phyloP scores from a whole-genome alignment of 1,284 basidiomycete species.

The Neotropicomus parvogracilis region DNA sequence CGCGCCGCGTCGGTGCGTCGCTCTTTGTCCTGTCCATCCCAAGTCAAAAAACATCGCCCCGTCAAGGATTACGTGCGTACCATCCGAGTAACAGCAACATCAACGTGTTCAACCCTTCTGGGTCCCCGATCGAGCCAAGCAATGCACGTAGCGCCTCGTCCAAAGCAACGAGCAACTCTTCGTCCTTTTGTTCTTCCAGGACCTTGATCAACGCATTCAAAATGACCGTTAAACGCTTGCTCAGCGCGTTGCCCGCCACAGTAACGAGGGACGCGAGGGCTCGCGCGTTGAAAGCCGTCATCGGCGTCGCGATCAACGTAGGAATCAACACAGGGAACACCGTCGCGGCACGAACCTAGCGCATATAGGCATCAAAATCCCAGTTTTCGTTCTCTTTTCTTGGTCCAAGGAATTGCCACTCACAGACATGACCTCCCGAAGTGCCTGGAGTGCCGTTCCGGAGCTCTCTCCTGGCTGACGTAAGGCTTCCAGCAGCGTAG shows the following conservation, averaged over 20 bases:
- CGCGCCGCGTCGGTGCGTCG: slow-evolving; percentile 65
- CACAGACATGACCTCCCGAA: slow-evolving; percentile 93
- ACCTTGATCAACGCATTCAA: slow-evolving; percentile 74
- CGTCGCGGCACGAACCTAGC: slow-evolving; percentile 80
- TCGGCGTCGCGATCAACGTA: slow-evolving; percentile 85
- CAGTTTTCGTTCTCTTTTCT: too few species aligned
- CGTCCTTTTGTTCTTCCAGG: slow-evolving; percentile 61
- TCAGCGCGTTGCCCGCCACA: slow-evolving; percentile 89
- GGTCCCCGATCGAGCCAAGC: slow-evolving; percentile 74
- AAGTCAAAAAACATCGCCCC: background rate
- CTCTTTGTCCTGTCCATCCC: slow-evolving; percentile 72
- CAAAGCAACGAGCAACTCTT: slow-evolving; percentile 72
- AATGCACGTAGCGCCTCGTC: slow-evolving; percentile 72
- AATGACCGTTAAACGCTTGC: slow-evolving; percentile 75
- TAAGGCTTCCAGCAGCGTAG: slow-evolving; percentile 90
- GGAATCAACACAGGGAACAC: slow-evolving; percentile 99
- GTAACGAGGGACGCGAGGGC: slow-evolving; percentile 89
- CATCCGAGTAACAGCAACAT: slow-evolving; percentile 90
- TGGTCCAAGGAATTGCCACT: slow-evolving; percentile 30
- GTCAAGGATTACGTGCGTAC: slow-evolving; percentile 37
- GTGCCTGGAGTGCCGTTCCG: slow-evolving; percentile 90
- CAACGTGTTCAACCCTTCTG: slow-evolving; percentile 83
- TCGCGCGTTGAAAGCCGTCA: slow-evolving; percentile 94
- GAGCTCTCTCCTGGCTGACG: slow-evolving; percentile 87
- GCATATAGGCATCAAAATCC: background rate